phyloP scores from a whole-genome alignment of 140 eudicot genomes.

The Oenanthe javanica region DNA sequence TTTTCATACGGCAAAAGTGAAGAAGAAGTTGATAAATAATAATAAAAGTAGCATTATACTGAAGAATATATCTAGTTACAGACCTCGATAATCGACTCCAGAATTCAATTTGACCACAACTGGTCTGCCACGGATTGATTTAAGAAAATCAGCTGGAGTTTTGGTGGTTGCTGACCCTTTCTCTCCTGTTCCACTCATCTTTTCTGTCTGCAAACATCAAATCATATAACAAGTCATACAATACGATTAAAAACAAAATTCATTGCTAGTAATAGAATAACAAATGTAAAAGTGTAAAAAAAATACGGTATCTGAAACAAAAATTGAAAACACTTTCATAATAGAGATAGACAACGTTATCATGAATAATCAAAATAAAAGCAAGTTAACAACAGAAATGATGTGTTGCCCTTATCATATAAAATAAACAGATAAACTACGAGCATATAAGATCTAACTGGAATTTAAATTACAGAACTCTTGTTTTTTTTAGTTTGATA shows the following conservation, averaged over 20 bases:
- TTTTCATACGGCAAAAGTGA: neutral
- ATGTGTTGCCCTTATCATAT: neutral
- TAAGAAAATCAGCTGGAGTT: conserved; percentile 60
- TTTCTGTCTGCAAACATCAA: conserved; percentile 9
- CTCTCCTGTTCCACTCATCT: conserved; percentile 45
- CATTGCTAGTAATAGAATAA: neutral
- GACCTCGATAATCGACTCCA: conserved; percentile 60
- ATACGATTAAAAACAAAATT: neutral
- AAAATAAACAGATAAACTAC: too few relatives aligned
- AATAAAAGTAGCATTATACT: neutral
- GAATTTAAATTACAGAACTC: neutral
- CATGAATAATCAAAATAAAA: neutral
- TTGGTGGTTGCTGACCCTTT: conserved; percentile 40
- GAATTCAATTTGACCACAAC: conserved; percentile 64
- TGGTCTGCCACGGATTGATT: conserved; percentile 62
- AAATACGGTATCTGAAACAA: neutral
- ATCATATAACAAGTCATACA: neutral
- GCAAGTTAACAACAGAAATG: neutral
- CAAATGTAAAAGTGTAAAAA: neutral
- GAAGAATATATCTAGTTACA: neutral
- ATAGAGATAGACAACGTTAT: neutral
- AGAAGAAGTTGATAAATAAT: neutral
- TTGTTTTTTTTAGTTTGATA: neutral
- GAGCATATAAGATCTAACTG: neutral
- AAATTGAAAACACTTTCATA: neutral